Conservation (phyloP, 768 basidiomycete species). For the Mycena rosella region DNA sequence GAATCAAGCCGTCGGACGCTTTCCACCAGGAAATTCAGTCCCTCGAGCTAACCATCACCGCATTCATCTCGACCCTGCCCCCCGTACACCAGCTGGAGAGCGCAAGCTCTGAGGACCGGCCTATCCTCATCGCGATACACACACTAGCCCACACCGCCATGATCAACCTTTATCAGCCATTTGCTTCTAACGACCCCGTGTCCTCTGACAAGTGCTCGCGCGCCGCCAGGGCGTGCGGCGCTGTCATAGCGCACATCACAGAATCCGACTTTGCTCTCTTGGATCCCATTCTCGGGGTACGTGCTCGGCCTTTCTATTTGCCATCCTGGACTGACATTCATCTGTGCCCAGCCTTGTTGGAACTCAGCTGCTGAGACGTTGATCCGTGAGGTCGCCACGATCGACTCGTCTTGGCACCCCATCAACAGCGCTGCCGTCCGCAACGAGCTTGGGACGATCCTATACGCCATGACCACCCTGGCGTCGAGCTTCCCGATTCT, state of each 20-base stretch:
- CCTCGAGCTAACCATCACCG: constrained; percentile 73
- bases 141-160: constrained; percentile 76
- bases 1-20: constrained; percentile 58
- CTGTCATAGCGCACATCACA: constrained; percentile 71
- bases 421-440: constrained; percentile 69
- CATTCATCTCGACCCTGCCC: constrained; percentile 73
- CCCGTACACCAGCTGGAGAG: constrained; percentile 75
- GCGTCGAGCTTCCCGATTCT: constrained; percentile 72
- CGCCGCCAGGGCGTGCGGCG: constrained; percentile 71
- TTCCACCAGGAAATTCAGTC: constrained; percentile 70
- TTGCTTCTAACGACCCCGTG: constrained; percentile 68
- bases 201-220: constrained; percentile 76
- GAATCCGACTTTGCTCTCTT: constrained; percentile 77
- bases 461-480: constrained; percentile 75
- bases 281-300: constrained; percentile 84
- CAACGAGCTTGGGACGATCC: constrained; percentile 69
- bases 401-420: constrained; percentile 70
- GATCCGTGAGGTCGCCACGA: constrained; percentile 68
- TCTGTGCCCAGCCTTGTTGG: constrained; percentile 78
- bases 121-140: constrained; percentile 69
- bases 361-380: constrained; percentile 75
- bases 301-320: constrained; percentile 42
- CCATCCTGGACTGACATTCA: constrained; percentile 23
- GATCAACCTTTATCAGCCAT: constrained; percentile 73
- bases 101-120: constrained; percentile 68